Percentiles rank a stretch among this genome's conserved stretches.
Evolutionary conservation across 2,329 filamentous ascomycete species (phyloP).

Genomic region (Zelopaecilomyces penicillatus): DNA sequence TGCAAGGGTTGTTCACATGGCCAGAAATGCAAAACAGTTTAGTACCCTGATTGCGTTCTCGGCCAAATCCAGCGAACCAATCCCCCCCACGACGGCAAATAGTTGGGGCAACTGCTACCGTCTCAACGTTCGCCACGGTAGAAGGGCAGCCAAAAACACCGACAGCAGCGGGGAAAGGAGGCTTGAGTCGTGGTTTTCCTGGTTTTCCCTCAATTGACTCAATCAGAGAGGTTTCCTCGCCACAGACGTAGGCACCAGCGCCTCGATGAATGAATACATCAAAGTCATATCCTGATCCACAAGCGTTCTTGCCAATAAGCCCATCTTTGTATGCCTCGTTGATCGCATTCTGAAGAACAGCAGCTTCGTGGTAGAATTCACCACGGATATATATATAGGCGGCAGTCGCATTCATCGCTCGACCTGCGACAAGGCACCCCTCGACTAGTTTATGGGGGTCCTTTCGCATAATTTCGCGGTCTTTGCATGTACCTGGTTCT

Average conservation of each 20-base stretch:
- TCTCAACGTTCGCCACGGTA: constrained; percentile 97
- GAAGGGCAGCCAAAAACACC: constrained; percentile 97
- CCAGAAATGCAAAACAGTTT: constrained; percentile 99
- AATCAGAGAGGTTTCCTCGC: constrained; percentile 96
- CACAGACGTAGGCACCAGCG: constrained; percentile 95
- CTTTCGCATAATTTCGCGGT: constrained; percentile 99
- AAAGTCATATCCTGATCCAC: constrained; percentile 93
- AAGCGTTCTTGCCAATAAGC: constrained; percentile 96
- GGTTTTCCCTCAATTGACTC: constrained; percentile 98
- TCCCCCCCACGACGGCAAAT: constrained; percentile 85
- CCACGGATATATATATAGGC: constrained; percentile 99
- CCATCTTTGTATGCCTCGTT: constrained; percentile 95
- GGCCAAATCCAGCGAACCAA: constrained; percentile 93
- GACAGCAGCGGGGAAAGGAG: constrained; percentile 93
- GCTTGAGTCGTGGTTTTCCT: constrained; percentile 97
- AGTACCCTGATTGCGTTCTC: constrained; percentile 92
- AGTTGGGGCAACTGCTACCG: constrained; percentile 86
- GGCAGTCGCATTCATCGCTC: constrained; percentile 97
- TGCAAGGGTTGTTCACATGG: constrained; percentile 96
- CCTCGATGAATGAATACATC: constrained; percentile 95
- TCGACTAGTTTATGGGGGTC: constrained; percentile 98
- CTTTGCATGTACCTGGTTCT: constrained; percentile 98
- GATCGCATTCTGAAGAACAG: constrained; percentile 87
- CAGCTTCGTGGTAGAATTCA: constrained; percentile 94
- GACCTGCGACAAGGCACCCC: constrained; percentile 89